These are phyloP conservation scores for Xeromyces bisporus DNA, from an alignment of 495 filamentous ascomycete genomes.

Conservation along the genomic window DNA sequence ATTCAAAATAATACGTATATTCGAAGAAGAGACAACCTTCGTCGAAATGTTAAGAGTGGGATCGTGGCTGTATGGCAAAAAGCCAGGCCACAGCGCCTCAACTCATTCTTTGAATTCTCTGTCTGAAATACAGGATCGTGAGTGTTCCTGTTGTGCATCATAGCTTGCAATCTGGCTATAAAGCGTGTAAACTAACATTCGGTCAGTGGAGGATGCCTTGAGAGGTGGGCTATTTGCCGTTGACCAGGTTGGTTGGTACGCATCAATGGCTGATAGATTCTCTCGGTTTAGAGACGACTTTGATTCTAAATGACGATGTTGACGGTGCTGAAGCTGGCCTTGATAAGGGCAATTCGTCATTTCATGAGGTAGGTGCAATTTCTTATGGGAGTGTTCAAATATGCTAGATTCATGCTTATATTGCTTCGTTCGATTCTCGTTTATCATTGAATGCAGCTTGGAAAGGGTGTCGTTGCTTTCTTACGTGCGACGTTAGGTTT, in stretches of 20 bases:
- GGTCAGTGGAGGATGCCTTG: conserved; percentile 48
- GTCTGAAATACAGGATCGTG: conserved; percentile 43
- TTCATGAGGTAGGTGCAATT: conserved; percentile 51
- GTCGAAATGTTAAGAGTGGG: conserved; percentile 28
- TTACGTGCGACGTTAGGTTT: conserved; percentile 79
- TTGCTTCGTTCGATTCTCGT: too few species aligned
- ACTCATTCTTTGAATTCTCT: conserved; percentile 41
- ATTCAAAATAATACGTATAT: neutral
- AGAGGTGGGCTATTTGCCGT: conserved; percentile 31
- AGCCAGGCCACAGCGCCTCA: conserved; percentile 27
- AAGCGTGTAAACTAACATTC: too few species aligned
- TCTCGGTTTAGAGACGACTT: conserved; percentile 26
- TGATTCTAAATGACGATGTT: conserved; percentile 91
- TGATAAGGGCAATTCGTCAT: conserved; percentile 61
- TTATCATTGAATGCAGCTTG: conserved; percentile 35
- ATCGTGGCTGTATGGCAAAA: conserved; percentile 41
- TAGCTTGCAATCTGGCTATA: neutral
- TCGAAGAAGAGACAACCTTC: too few species aligned
- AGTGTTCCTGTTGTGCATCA: conserved; percentile 7
- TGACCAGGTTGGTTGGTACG: too few species aligned
- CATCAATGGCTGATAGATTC: neutral
- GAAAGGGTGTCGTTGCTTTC: conserved; percentile 65
- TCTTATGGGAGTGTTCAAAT: conserved; percentile 1
- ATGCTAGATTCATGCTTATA: conserved; percentile 11
- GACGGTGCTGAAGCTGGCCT: conserved; percentile 66